A percentile compares a stretch with the other conserved stretches of the same genome.
These are phyloP conservation scores for Boletus speciosus DNA, from an alignment of 768 basidiomycete species.

Conservation along the genomic window DNA sequence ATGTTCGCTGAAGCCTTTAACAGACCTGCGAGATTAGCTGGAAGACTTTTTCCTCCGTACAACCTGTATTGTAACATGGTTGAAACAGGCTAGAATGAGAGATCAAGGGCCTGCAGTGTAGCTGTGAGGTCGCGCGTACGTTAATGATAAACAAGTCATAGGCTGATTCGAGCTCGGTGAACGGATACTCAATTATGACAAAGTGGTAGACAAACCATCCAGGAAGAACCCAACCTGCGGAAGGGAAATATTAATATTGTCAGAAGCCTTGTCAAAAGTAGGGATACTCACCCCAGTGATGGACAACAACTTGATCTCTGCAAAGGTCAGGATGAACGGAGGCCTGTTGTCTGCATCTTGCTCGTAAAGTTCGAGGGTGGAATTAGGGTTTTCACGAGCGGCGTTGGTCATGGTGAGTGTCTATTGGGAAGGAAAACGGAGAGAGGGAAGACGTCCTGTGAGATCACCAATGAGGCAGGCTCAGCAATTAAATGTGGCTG, in stretches of 20 bases:
- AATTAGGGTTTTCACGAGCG: neutral
- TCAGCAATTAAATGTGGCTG: too few relatives aligned
- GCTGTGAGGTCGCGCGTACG: constrained; percentile 31
- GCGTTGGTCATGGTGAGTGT: constrained; percentile 8
- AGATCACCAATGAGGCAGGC: neutral
- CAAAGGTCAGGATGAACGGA: constrained; percentile 38
- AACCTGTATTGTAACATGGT: constrained; percentile 67
- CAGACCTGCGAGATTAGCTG: constrained; percentile 54
- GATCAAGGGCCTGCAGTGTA: neutral
- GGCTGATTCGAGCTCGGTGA: constrained; percentile 37
- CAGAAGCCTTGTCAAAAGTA: neutral
- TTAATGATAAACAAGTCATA: constrained; percentile 74
- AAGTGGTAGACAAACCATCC: constrained; percentile 46
- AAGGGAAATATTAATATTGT: neutral
- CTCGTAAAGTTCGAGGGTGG: constrained; percentile 28
- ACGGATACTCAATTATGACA: neutral
- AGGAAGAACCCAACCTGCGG: constrained; percentile 65
- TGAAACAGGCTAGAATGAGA: constrained; percentile 48
- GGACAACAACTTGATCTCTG: constrained; percentile 58
- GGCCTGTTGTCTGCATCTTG: constrained; percentile 30
- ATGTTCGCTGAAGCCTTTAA: constrained; percentile 70
- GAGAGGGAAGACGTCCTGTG: neutral
- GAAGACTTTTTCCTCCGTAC: constrained; percentile 50
- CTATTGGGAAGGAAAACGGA: neutral
- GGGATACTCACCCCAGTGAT: constrained; percentile 52